These are phyloP conservation scores for Cicer pinnatifidum DNA, from an alignment of 306 rosid genomes.

Conservation along the genomic window DNA sequence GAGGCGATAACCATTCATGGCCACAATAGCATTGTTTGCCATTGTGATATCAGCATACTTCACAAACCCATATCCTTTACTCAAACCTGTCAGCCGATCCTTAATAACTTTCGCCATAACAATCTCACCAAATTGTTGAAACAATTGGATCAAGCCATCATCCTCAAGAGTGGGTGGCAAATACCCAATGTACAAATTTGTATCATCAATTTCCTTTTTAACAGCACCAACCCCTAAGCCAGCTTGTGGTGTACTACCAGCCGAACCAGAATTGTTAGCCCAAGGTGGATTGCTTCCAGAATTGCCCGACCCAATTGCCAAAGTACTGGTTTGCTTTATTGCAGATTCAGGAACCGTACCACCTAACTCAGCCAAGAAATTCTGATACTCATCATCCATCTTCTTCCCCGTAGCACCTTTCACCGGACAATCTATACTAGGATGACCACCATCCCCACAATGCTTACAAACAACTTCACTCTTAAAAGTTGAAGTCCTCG, in stretches of 20 bases:
- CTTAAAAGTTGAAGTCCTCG: constrained; percentile 86
- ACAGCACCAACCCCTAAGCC: constrained; percentile 71
- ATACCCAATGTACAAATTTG: constrained; percentile 94
- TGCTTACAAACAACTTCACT: constrained; percentile 89
- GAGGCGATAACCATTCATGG: constrained; percentile 93
- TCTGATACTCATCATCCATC: constrained; percentile 89
- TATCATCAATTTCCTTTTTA: constrained; percentile 91
- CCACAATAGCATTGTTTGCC: constrained; percentile 86
- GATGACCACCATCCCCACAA: constrained; percentile 99
- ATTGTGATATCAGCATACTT: constrained; percentile 87
- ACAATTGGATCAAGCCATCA: constrained; percentile 80
- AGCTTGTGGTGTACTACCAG: constrained; percentile 57
- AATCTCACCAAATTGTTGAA: constrained; percentile 93
- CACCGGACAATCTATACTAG: constrained; percentile 95
- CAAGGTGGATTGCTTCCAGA: constrained; percentile 91
- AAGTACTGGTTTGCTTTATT: constrained; percentile 49
- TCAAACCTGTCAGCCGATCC: constrained; percentile 79
- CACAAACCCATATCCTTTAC: constrained; percentile 97
- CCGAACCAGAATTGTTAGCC: constrained; percentile 62
- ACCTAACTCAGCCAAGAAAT: constrained; percentile 90
- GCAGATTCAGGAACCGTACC: constrained; percentile 70
- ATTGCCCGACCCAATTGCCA: constrained; percentile 75
- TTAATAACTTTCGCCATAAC: constrained; percentile 96
- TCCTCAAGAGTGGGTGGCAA: constrained; percentile 95
- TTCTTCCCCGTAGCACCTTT: constrained; percentile 78